Evolutionary conservation across 371 early-diverging fungal species (phyloP).

Genomic region (Mortierella sp.): DNA sequence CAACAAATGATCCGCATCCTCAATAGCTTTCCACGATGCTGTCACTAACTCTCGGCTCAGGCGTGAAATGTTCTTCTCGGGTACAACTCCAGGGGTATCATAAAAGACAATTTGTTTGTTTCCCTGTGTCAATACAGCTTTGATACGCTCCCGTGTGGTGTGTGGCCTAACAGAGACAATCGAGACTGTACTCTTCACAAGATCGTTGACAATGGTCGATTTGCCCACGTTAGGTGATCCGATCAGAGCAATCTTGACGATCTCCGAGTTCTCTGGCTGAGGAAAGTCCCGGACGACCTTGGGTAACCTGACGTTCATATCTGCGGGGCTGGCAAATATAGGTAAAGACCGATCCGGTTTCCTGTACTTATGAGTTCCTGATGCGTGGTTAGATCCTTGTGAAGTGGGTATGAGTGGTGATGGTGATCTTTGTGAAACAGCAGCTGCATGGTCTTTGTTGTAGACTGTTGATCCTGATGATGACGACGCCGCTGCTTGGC

Average conservation of each 20-base stretch:
- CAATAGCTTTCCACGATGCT: constrained; percentile 78
- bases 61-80: constrained; percentile 64
- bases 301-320: constrained; percentile 44
- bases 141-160: constrained; percentile 75
- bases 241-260: constrained; percentile 72
- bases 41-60: constrained; percentile 74
- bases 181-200: constrained; percentile 70
- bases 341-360: constrained; percentile 27
- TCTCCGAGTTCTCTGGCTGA: constrained; percentile 75
- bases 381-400: not conserved
- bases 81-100: constrained; percentile 61
- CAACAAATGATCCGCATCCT: constrained; percentile 74
- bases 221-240: constrained; percentile 89
- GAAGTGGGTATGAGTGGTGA: not conserved
- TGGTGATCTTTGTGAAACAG: constrained; percentile 1
- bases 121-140: constrained; percentile 64
- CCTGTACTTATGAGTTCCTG: not conserved
- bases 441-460: not conserved
- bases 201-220: constrained; percentile 80
- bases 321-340: constrained; percentile 44
- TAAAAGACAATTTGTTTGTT: constrained; percentile 56
- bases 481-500: constrained; percentile 5
- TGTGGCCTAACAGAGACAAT: constrained; percentile 81
- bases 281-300: constrained; percentile 56
- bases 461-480: not conserved